Evolutionary conservation across 768 basidiomycete species (phyloP).

Genomic region (Termitomyces sp.): DNA sequence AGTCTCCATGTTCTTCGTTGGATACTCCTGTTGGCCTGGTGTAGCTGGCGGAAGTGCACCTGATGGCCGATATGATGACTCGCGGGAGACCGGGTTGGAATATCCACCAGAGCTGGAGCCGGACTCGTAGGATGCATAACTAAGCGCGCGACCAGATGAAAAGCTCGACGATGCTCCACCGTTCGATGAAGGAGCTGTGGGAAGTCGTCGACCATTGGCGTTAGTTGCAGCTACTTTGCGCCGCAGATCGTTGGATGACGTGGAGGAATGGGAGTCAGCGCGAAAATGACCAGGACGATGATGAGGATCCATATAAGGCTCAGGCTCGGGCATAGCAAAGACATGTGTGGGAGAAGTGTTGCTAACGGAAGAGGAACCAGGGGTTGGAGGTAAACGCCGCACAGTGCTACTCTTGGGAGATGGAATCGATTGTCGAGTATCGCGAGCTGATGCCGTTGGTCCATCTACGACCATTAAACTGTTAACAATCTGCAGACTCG

Average conservation of each 20-base stretch:
- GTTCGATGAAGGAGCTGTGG: slow-evolving; percentile 20
- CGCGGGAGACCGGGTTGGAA: slow-evolving; percentile 17
- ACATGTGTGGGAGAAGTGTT: slow-evolving; percentile 22
- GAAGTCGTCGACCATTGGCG: slow-evolving; percentile 25
- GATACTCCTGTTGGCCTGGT: slow-evolving; percentile 20
- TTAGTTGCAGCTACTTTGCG: slow-evolving; percentile 25
- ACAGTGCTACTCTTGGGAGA: slow-evolving; percentile 26
- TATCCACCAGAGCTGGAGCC: slow-evolving; percentile 21
- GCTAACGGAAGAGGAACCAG: slow-evolving; percentile 28
- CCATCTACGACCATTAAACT: slow-evolving; percentile 8
- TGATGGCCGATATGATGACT: slow-evolving; percentile 26
- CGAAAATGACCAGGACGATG: slow-evolving; percentile 23
- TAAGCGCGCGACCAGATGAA: slow-evolving; percentile 14
- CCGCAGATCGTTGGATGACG: slow-evolving; percentile 25
- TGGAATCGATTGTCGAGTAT: slow-evolving; percentile 15
- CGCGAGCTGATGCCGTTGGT: slow-evolving; percentile 14
- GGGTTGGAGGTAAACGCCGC: slow-evolving; percentile 45
- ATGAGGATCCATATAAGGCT: slow-evolving; percentile 31
- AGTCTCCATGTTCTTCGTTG: slow-evolving; percentile 7
- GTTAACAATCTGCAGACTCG: slow-evolving; percentile 5
- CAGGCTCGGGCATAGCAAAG: slow-evolving; percentile 42
- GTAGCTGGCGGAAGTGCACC: slow-evolving; percentile 26
- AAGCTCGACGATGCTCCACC: slow-evolving; percentile 17
- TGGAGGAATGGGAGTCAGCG: slow-evolving; percentile 25
- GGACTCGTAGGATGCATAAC: slow-evolving; percentile 18